Conservation (phyloP, 345 rosid species). For the Populus tremula region DNA sequence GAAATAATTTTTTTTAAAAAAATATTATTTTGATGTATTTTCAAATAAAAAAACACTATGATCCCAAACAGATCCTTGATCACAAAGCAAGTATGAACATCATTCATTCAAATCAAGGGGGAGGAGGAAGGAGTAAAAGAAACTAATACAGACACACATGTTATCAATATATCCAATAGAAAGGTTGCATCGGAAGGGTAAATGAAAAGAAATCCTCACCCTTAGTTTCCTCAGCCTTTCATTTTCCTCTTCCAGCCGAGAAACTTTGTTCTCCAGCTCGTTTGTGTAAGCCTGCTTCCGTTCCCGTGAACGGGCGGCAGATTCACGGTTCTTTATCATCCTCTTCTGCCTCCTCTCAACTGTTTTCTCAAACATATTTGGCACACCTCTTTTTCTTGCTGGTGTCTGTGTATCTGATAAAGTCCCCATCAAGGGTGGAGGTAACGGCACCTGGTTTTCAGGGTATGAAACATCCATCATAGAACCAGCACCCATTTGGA, state of each 20-base stretch:
- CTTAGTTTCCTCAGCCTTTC: constrained; percentile 77
- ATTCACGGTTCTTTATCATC: constrained; percentile 97
- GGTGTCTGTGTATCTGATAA: constrained; percentile 69
- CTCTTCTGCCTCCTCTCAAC: constrained; percentile 94
- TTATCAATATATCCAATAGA: constrained; percentile 8
- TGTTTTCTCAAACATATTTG: constrained; percentile 65
- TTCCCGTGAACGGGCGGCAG: constrained; percentile 98
- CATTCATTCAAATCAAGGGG: not conserved
- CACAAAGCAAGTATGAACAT: not conserved
- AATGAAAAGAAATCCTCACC: constrained; percentile 41
- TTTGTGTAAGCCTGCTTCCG: constrained; percentile 98
- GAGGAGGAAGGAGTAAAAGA: not conserved
- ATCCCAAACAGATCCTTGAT: too few species aligned
- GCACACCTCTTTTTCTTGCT: constrained; percentile 73
- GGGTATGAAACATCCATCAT: constrained; percentile 69
- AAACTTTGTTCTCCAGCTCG: constrained; percentile 92
- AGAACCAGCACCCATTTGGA: constrained; percentile 43
- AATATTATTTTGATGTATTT: too few species aligned
- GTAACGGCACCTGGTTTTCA: constrained; percentile 59
- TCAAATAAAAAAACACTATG: too few species aligned
- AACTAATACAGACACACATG: not conserved
- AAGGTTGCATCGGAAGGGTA: not conserved
- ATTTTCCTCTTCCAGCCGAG: constrained; percentile 87
- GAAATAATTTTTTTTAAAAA: too few species aligned
- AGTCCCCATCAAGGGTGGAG: constrained; percentile 75